phyloP scores from a whole-genome alignment of 2,329 filamentous ascomycete species.

The Cladosporium sphaerospermum region DNA sequence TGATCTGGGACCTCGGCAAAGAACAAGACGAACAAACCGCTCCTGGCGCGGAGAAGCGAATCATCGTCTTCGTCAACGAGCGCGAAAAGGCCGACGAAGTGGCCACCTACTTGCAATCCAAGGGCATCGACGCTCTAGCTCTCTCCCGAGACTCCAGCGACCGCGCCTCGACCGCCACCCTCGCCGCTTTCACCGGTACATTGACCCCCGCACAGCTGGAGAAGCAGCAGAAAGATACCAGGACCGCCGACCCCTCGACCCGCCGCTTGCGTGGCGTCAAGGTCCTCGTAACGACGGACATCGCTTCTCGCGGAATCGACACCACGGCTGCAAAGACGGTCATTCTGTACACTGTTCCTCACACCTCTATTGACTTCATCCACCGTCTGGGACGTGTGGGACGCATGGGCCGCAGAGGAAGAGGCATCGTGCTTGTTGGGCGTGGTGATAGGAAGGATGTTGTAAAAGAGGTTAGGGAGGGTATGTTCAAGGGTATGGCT shows the following conservation, averaged over 20 bases:
- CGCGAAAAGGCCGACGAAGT: constrained; percentile 80
- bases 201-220: not conserved
- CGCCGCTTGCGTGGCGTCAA: constrained; percentile 68
- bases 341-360: constrained; percentile 93
- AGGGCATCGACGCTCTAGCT: constrained; percentile 82
- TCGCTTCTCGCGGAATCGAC: constrained; percentile 89
- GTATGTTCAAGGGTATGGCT: constrained; percentile 47
- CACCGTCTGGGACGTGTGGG: constrained; percentile 89
- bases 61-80: constrained; percentile 96
- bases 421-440: constrained; percentile 84
- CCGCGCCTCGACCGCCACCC: constrained; percentile 67
- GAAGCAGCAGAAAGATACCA: constrained; percentile 3
- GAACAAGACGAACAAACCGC: constrained; percentile 46
- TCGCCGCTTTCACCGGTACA: constrained; percentile 62
- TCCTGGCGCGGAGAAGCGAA: constrained; percentile 66
- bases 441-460: constrained; percentile 85
- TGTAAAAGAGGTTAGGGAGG: constrained; percentile 84
- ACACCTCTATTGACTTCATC: constrained; percentile 96
- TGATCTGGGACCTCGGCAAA: constrained; percentile 87
- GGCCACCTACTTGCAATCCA: constrained; percentile 68
- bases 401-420: constrained; percentile 82
- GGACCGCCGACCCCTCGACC: constrained; percentile 7
- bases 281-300: constrained; percentile 88
- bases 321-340: constrained; percentile 87
- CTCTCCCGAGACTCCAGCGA: constrained; percentile 79